A percentile compares a stretch with the other conserved stretches of the same genome.
These are phyloP conservation scores for Ophiosphaerella herpotricha DNA, from an alignment of 2,329 filamentous ascomycete species.

Conservation along the genomic window DNA sequence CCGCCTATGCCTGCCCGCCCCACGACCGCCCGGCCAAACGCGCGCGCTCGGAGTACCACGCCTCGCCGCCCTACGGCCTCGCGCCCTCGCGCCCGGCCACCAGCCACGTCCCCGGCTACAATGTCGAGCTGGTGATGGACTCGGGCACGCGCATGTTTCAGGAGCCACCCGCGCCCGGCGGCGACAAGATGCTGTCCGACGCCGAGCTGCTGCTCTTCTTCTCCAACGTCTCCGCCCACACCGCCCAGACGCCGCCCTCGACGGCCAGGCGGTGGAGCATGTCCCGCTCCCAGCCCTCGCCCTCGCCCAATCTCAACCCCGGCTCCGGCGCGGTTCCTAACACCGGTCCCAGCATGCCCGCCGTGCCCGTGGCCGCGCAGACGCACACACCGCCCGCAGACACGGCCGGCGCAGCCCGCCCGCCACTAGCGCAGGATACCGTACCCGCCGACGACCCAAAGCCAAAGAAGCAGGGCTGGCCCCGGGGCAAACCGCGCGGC, in stretches of 20 bases:
- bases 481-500: constrained; percentile 53
- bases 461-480: constrained; percentile 48
- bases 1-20: constrained; percentile 26
- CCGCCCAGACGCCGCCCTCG: constrained; percentile 32
- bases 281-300: constrained; percentile 17
- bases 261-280: constrained; percentile 37
- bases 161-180: constrained; percentile 18
- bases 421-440: constrained; percentile 15
- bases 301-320: constrained; percentile 9
- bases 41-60: constrained; percentile 62
- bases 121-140: constrained; percentile 46
- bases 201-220: constrained; percentile 54
- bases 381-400: constrained; percentile 50
- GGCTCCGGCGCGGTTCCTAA: constrained; percentile 10
- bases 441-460: constrained; percentile 32
- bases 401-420: constrained; percentile 10
- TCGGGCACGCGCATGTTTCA: constrained; percentile 40
- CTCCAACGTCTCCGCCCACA: constrained; percentile 36
- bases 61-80: constrained; percentile 46
- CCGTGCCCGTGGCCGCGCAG: constrained; percentile 33
- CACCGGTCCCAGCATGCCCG: constrained; percentile 12
- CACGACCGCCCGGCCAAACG: constrained; percentile 63
- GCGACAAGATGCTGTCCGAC: constrained; percentile 46
- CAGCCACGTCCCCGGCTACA: constrained; percentile 51
- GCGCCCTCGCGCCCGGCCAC: constrained; percentile 51